phyloP scores from a whole-genome alignment of 2,329 filamentous ascomycete genomes.

The Daldinia sp. region DNA sequence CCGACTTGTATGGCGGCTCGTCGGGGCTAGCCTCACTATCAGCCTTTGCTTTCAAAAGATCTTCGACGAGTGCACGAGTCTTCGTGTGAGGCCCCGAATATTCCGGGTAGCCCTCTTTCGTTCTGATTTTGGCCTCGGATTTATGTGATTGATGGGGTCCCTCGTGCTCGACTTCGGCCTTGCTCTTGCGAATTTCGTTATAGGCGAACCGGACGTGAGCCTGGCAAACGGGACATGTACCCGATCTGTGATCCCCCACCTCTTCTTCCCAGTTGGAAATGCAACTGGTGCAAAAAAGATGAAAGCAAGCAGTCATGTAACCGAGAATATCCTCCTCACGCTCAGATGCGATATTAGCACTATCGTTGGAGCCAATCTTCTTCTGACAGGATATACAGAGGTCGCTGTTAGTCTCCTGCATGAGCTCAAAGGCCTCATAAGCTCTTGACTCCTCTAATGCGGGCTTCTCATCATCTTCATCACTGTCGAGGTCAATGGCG shows the following conservation, averaged over 20 bases:
- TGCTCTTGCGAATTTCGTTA: constrained; percentile 72
- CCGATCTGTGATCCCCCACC: constrained; percentile 56
- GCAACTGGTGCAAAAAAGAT: constrained; percentile 82
- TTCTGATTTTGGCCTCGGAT: constrained; percentile 43
- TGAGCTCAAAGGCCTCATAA: constrained; percentile 84
- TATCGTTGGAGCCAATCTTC: constrained; percentile 63
- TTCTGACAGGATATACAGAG: constrained; percentile 74
- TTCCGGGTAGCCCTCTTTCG: constrained; percentile 66
- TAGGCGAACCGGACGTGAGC: constrained; percentile 69
- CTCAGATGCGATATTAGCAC: constrained; percentile 66
- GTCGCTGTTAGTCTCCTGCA: constrained; percentile 83
- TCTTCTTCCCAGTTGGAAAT: constrained; percentile 67
- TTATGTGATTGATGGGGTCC: constrained; percentile 55
- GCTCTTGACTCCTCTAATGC: constrained; percentile 74
- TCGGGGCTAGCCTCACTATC: constrained; percentile 68
- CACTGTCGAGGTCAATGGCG: constrained; percentile 88
- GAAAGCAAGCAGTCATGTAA: constrained; percentile 86
- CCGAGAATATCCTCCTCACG: constrained; percentile 72
- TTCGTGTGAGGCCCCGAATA: constrained; percentile 94
- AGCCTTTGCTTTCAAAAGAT: constrained; percentile 70
- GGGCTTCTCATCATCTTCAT: constrained; percentile 67
- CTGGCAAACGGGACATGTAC: constrained; percentile 74
- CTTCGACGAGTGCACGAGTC: constrained; percentile 80
- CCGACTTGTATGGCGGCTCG: constrained; percentile 85
- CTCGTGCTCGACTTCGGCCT: constrained; percentile 65